phyloP scores from a whole-genome alignment of 2,329 filamentous ascomycete species.

The Eurotiales sp. region DNA sequence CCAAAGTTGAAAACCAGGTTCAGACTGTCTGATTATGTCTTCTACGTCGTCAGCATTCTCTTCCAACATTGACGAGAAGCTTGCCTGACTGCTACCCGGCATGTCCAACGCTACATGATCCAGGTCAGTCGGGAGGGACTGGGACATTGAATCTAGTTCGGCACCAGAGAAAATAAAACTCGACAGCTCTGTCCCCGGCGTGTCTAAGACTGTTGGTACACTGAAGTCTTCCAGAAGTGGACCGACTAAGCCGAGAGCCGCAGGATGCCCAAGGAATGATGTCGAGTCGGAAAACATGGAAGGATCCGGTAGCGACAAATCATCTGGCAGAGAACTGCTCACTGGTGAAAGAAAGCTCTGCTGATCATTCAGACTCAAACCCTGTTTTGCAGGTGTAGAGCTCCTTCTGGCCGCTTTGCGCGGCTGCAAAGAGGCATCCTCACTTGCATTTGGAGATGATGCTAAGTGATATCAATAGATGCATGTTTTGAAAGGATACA shows the following conservation, averaged over 20 bases:
- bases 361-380: neutral
- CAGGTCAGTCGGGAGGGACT: constrained; percentile 8
- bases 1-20: constrained; percentile 31
- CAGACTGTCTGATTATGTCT: constrained; percentile 48
- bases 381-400: constrained; percentile 1
- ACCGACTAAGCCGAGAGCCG: constrained; percentile 3
- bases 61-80: constrained; percentile 31
- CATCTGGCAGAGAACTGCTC: constrained; percentile 10
- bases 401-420: constrained; percentile 12
- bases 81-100: constrained; percentile 21
- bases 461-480: too few species aligned
- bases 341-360: constrained; percentile 2
- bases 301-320: neutral
- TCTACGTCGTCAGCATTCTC: constrained; percentile 50
- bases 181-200: constrained; percentile 3
- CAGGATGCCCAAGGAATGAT: constrained; percentile 1
- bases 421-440: neutral
- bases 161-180: constrained; percentile 13
- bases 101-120: constrained; percentile 12
- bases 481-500: constrained; percentile 4
- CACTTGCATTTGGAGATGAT: neutral
- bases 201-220: neutral
- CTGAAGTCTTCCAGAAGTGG: constrained; percentile 6
- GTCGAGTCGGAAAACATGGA: constrained; percentile 2
- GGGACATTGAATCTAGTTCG: constrained; percentile 10